Conservation (phyloP, 805 yeast genomes). For the Kluyveromyces siamensis region DNA sequence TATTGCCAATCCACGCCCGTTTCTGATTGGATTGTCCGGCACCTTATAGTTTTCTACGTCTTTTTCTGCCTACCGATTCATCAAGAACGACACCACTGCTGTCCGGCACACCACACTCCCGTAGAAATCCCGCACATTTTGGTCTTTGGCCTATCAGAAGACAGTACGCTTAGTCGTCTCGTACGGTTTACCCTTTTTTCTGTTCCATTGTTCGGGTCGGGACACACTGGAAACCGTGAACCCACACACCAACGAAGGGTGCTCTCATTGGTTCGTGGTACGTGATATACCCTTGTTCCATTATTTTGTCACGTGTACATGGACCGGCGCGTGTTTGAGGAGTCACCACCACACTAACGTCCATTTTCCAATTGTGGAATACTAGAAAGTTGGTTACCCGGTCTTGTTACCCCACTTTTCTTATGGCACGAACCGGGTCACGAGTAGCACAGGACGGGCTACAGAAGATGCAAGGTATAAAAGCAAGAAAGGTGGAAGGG, state of each 20-base stretch:
- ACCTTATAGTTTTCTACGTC: background rate
- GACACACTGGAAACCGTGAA: background rate
- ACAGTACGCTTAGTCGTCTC: background rate
- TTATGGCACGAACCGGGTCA: no score
- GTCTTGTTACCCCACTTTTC: no score
- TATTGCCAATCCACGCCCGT: background rate
- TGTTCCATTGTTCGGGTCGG: background rate
- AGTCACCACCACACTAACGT: no score
- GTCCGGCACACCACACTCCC: background rate
- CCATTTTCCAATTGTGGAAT: no score
- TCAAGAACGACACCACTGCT: background rate
- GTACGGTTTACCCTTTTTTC: background rate
- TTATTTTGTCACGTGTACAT: no score
- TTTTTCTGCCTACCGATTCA: background rate
- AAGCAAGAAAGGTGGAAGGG: no score
- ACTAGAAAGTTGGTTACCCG: no score
- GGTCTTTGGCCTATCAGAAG: background rate
- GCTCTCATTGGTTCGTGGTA: background rate
- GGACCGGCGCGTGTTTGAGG: no score
- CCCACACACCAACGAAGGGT: background rate
- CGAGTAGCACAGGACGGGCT: no score
- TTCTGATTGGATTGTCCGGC: background rate
- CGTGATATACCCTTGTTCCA: background rate
- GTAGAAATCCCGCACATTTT: background rate
- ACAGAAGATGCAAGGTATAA: no score